Evolutionary conservation across 306 rosid genomes (phyloP), one percentile per base, ranked within the genome.

Genomic region (Rosa rugosa): DNA sequence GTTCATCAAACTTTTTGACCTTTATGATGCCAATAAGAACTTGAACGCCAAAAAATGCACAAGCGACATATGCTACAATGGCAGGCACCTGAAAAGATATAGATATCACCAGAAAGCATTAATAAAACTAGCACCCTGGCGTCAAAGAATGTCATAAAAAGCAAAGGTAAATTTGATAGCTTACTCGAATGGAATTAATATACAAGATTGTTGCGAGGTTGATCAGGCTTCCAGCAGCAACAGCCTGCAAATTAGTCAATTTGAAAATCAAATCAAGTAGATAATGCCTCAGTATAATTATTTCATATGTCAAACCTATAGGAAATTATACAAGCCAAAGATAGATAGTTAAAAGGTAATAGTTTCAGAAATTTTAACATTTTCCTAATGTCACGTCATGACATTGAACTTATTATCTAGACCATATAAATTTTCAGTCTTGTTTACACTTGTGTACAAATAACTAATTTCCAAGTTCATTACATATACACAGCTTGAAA

Each of bases 141-240:
- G 51, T 59, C 79, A 46, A 46, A 10, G 6, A 8, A 62, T 11
- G 17, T 20, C 60, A 45, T 16, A 31, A 18, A 18, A 62, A 79
- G 18, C 73, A 79, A 70, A 49, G 51, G 77, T 5, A 34, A 34
- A 47, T 14, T 50, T 53, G 78, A 79, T 50, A 73, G 66, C 92
- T 85, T 87, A 96, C 99, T 68, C 90, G 90, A 81, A 93, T 81
- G 66, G 99, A 85, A 87, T 88, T 89, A 53, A 93, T 86, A 85
- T 87, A 89, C 82, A 93, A 86, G 84, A 96, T 69, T 77, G 99
- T 93, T 76, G 96, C 99, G 75, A 96, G 98, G 86, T 96, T 96
- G 83, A 96, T 85, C 50, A 96, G 84, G 88, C 99, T 96, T 83
- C 99, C 99, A 73, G 90, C 97, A 81, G 90, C 99, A 68, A 96